phyloP scores from a whole-genome alignment of 2,329 filamentous ascomycete genomes.

The Calonectria pteridis region DNA sequence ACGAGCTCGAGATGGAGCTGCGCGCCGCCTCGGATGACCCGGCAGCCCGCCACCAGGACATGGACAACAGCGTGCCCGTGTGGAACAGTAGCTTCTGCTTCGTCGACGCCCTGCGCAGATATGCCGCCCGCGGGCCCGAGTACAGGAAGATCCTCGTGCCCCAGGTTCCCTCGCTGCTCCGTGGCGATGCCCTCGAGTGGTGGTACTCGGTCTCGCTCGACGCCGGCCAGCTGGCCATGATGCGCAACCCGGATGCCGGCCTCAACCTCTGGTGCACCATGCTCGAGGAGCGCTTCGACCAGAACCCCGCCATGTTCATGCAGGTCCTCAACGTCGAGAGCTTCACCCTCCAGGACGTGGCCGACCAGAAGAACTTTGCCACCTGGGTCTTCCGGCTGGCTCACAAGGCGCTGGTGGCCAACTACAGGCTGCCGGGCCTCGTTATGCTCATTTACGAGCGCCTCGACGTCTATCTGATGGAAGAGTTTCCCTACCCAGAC shows the following conservation, averaged over 20 bases:
- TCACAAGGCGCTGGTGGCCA: neutral
- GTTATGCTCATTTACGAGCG: constrained; percentile 8
- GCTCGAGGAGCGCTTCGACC: constrained; percentile 5
- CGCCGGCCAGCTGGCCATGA: neutral
- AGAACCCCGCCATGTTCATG: constrained; percentile 11
- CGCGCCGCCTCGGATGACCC: neutral
- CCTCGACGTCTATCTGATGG: constrained; percentile 5
- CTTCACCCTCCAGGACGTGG: constrained; percentile 6
- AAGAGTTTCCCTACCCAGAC: constrained; percentile 1
- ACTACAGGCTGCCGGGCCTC: constrained; percentile 1
- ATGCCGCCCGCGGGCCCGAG: constrained; percentile 1
- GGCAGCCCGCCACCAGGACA: neutral
- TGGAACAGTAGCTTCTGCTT: constrained; percentile 9
- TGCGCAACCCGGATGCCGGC: neutral
- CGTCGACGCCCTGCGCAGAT: constrained; percentile 2
- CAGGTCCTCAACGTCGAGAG: constrained; percentile 11
- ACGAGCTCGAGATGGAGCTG: constrained; percentile 10
- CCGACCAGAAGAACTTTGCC: constrained; percentile 8
- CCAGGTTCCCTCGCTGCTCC: constrained; percentile 5
- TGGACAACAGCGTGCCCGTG: constrained; percentile 1
- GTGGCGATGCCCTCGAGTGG: constrained; percentile 1
- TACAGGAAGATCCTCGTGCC: neutral
- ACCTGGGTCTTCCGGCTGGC: constrained; percentile 4
- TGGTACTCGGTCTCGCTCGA: constrained; percentile 8
- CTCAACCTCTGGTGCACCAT: neutral